Percentiles rank a stretch among this genome's conserved stretches.
Conservation (phyloP, 306 rosid species). For the Neltuma alba region DNA sequence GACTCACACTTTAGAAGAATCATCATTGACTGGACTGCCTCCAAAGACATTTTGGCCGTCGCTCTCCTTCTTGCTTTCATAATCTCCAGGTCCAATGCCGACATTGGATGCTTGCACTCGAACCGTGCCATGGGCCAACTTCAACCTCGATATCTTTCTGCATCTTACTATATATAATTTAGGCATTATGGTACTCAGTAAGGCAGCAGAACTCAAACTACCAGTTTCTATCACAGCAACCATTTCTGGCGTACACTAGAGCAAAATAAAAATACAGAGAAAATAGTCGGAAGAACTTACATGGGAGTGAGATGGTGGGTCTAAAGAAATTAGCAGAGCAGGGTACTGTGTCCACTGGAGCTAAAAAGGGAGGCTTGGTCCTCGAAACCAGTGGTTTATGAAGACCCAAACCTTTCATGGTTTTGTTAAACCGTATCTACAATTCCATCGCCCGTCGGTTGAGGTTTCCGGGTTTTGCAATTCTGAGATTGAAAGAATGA, state of each 20-base stretch:
- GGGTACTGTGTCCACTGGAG: constrained; percentile 59
- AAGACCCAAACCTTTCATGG: constrained; percentile 72
- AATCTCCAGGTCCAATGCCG: constrained; percentile 73
- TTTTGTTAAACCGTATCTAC: constrained; percentile 36
- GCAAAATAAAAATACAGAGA: neutral
- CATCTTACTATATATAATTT: constrained; percentile 61
- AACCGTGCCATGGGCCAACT: constrained; percentile 38
- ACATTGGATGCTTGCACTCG: constrained; percentile 77
- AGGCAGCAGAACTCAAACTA: constrained; percentile 12
- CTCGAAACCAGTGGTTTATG: constrained; percentile 60
- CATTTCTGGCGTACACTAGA: neutral
- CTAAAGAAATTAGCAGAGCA: constrained; percentile 42
- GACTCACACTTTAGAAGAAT: constrained; percentile 73
- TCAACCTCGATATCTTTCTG: constrained; percentile 51
- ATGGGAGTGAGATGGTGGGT: constrained; percentile 36
- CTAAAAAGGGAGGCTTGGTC: constrained; percentile 70
- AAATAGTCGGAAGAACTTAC: constrained; percentile 51
- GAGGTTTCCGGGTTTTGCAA: constrained; percentile 27
- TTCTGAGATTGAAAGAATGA: neutral
- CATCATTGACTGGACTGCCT: constrained; percentile 39
- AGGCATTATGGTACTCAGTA: constrained; percentile 41
- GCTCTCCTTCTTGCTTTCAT: constrained; percentile 55
- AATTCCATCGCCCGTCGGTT: constrained; percentile 49
- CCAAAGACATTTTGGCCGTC: constrained; percentile 47
- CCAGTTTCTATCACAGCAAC: constrained; percentile 5